Conservation (phyloP, 768 basidiomycete genomes). For the Pleurotus tuber-regium region DNA sequence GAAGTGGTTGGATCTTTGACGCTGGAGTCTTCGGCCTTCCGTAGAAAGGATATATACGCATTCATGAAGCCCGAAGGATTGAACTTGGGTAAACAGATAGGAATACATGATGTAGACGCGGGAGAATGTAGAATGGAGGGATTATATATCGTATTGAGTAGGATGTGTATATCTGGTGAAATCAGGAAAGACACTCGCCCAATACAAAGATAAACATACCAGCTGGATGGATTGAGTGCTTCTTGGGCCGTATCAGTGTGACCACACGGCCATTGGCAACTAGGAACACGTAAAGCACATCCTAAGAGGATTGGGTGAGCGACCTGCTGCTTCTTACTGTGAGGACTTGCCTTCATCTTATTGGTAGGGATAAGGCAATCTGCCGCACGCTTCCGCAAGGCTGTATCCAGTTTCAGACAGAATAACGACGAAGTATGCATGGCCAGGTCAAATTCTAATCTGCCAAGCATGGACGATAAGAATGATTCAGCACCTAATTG, state of each 20-base stretch:
- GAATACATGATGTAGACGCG: conserved; percentile 88
- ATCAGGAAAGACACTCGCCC: conserved; percentile 5
- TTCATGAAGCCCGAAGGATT: conserved; percentile 88
- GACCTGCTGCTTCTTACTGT: no score
- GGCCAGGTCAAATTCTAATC: conserved; percentile 77
- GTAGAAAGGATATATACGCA: conserved; percentile 78
- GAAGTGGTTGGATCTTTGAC: conserved; percentile 16
- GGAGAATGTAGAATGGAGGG: conserved; percentile 77
- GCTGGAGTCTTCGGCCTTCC: conserved; percentile 34
- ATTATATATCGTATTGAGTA: conserved; percentile 86
- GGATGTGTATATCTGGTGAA: conserved; percentile 77
- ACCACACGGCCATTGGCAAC: conserved; percentile 75
- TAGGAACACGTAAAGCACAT: conserved; percentile 90
- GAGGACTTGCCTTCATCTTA: conserved; percentile 66
- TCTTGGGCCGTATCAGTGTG: conserved; percentile 85
- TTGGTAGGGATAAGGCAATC: conserved; percentile 76
- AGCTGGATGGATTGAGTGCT: conserved; percentile 93
- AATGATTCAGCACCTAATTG: conserved; percentile 77
- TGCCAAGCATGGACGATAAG: conserved; percentile 64
- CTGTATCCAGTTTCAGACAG: conserved; percentile 73
- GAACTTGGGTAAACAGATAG: conserved; percentile 94
- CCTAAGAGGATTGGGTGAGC: conserved; percentile 44
- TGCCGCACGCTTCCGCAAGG: conserved; percentile 69
- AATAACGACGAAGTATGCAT: conserved; percentile 80
- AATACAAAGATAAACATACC: conserved; percentile 39